Evolutionary conservation across 176 grass and related monocot genomes (phyloP), one percentile per base, ranked within the genome.

Genomic region (Paspalum vaginatum): DNA sequence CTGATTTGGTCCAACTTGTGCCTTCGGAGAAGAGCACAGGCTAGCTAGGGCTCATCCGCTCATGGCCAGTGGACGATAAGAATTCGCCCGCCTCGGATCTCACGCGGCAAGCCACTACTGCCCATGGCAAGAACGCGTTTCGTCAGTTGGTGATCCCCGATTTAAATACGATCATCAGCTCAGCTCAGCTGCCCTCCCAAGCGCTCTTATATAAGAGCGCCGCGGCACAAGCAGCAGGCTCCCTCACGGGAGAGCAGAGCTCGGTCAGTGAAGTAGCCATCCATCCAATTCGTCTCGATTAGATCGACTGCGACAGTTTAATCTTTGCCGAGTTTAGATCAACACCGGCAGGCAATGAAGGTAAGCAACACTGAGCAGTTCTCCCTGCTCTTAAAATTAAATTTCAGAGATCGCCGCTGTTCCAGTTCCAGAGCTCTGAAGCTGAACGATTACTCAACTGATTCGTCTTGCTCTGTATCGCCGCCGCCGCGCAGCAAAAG

Each of bases 401-500:
- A 5, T 6, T 75, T 8, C 26, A 72, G 14, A 51, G 26, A 16
- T 72, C 25, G 3, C 32, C 32, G 32, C 32, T 32, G 32, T 32
- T 32, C 32, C 32, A 32, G 32, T 32, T 10, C 27, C 58, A 61
- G 61, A 65, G 37, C 15, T 18, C 65, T 45, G 65, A 45, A 68
- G 22, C 65, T 42, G 41, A 68, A n/a, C 3, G 1, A 32, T 26
- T 16, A 62, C 15, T 22, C 4, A 9, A 58, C 51, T 65, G 26
- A 43, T 40, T 1, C 26, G 20, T 6, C 40, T 40, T 68, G 22
- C 20, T 68, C 2, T 38, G 17, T 21, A 21, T 1, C 45, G 20
- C 13, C 9, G 16, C 45, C 44, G 50, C 22, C 53, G 41, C n/a
- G 77, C 81, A 91, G 89, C 80, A 87, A 76, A 73, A 87, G 80